phyloP scores from a whole-genome alignment of 306 rosid species.

The Malus fusca region DNA sequence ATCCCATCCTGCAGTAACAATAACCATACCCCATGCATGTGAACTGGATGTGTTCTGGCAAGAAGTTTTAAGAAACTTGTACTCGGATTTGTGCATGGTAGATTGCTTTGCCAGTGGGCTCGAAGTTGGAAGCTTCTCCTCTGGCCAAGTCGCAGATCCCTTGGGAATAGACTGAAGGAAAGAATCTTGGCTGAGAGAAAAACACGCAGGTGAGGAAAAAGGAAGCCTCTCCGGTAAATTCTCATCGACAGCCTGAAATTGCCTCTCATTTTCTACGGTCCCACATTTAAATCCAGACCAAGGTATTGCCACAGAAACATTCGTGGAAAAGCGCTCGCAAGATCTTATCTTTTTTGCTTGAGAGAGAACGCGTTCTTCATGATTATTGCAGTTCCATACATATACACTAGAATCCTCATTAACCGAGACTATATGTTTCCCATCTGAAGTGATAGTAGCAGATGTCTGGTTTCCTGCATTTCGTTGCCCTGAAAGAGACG shows the following conservation, averaged over 20 bases:
- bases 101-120: constrained; percentile 40
- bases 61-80: constrained; percentile 71
- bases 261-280: constrained; percentile 26
- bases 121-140: constrained; percentile 81
- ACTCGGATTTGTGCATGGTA: constrained; percentile 49
- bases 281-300: constrained; percentile 65
- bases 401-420: constrained; percentile 84
- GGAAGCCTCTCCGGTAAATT: constrained; percentile 27
- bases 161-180: constrained; percentile 63
- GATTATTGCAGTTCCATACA: constrained; percentile 54
- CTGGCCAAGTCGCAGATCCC: constrained; percentile 98
- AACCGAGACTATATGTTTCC: constrained; percentile 82
- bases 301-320: constrained; percentile 67
- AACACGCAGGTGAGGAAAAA: constrained; percentile 43
- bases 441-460: constrained; percentile 80
- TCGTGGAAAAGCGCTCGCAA: constrained; percentile 61
- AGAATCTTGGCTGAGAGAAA: constrained; percentile 60
- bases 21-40: constrained; percentile 93
- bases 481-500: constrained; percentile 44
- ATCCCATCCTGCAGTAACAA: constrained; percentile 92
- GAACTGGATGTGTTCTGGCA: constrained; percentile 60
- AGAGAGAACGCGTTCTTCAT: constrained; percentile 41
- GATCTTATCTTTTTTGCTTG: constrained; percentile 49
- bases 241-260: constrained; percentile 27
- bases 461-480: constrained; percentile 50